These are phyloP conservation scores for Phaeosphaeriaceae sp. DNA, from an alignment of 2,329 filamentous ascomycete genomes.

Conservation along the genomic window DNA sequence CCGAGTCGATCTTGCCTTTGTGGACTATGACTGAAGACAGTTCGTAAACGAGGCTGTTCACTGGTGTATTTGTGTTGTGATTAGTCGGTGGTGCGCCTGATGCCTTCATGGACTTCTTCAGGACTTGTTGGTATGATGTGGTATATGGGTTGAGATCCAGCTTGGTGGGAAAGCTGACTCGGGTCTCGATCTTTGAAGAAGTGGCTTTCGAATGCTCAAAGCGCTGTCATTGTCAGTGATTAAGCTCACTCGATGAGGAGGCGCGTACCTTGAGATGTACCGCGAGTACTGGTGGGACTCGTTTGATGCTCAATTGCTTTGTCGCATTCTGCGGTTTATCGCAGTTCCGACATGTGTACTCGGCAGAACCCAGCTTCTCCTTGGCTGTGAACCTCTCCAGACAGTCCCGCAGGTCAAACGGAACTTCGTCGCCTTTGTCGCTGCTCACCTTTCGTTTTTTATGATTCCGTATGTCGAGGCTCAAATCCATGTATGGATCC, in stretches of 20 bases:
- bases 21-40: constrained; percentile 90
- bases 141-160: constrained; percentile 93
- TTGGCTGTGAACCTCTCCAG: constrained; percentile 86
- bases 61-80: constrained; percentile 39
- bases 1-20: constrained; percentile 89
- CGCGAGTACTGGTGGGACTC: constrained; percentile 85
- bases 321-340: constrained; percentile 76
- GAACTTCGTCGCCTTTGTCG: constrained; percentile 34
- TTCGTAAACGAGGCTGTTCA: constrained; percentile 76
- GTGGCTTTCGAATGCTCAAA: constrained; percentile 80
- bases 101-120: constrained; percentile 35
- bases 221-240: constrained; percentile 52
- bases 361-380: constrained; percentile 76
- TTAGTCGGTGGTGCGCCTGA: constrained; percentile 48
- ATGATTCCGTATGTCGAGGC: constrained; percentile 79
- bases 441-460: constrained; percentile 68
- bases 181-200: constrained; percentile 86
- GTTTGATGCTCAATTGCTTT: constrained; percentile 83
- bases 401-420: constrained; percentile 63
- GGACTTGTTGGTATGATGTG: constrained; percentile 59
- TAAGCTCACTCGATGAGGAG: background rate
- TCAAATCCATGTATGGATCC: constrained; percentile 91
- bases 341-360: constrained; percentile 87
- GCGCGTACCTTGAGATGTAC: constrained; percentile 84
- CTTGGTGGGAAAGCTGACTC: constrained; percentile 82